phyloP scores from a whole-genome alignment of 2,329 filamentous ascomycete genomes.

The Endothia cerciana region DNA sequence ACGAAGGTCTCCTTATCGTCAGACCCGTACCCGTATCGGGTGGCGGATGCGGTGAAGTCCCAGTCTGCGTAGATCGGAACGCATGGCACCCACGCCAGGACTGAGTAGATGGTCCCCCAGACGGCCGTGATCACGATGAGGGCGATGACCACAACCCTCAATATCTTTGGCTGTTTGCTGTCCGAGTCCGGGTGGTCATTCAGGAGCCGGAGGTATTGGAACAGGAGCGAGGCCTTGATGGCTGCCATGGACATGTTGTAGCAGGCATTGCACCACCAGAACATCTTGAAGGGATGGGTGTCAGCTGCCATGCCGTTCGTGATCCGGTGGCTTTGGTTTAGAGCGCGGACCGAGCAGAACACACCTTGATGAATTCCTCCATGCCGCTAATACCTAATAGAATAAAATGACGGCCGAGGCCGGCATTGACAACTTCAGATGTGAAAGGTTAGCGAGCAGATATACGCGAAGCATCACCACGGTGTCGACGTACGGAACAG shows the following conservation, averaged over 20 bases:
- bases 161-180: conserved; percentile 25
- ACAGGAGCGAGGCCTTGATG: conserved; percentile 34
- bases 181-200: conserved; percentile 28
- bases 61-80: conserved; percentile 31
- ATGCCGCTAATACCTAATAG: conserved; percentile 17
- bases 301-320: conserved; percentile 4
- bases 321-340: too few species aligned
- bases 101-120: conserved; percentile 33
- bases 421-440: conserved; percentile 17
- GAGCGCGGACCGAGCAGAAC: conserved; percentile 19
- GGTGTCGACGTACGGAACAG: conserved; percentile 11
- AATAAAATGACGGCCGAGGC: conserved; percentile 21
- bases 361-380: conserved; percentile 21
- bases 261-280: conserved; percentile 30
- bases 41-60: conserved; percentile 23
- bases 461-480: neutral
- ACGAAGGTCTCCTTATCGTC: conserved; percentile 14
- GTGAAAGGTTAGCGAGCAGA: neutral
- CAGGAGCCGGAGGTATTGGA: conserved; percentile 36
- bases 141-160: conserved; percentile 28
- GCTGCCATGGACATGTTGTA: conserved; percentile 34
- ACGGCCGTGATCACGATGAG: conserved; percentile 30
- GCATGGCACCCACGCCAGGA: conserved; percentile 34
- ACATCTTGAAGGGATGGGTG: conserved; percentile 19
- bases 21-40: conserved; percentile 21